Percentiles rank a stretch among this genome's conserved stretches.
Conservation (phyloP, 2,329 filamentous ascomycete genomes). For the Fusarium cyanostomum region DNA sequence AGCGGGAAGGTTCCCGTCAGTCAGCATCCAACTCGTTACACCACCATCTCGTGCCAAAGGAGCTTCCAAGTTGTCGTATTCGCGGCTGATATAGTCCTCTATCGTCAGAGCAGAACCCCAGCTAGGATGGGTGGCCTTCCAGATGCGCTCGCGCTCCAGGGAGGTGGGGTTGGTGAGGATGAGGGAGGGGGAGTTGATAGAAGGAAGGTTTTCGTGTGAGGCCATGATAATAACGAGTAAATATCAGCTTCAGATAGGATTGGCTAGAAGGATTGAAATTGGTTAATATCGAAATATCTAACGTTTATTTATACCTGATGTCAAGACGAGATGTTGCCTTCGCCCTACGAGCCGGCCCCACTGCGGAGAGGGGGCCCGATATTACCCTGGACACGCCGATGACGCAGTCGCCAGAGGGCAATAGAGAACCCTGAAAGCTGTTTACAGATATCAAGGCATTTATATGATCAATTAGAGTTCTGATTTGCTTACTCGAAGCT, state of each 20-base stretch:
- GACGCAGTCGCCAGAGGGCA: background rate
- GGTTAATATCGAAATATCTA: background rate
- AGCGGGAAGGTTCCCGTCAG: constrained; percentile 52
- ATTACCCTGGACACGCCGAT: constrained; percentile 27
- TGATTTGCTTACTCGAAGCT: too few species aligned
- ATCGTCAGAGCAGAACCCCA: constrained; percentile 68
- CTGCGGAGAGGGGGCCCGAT: constrained; percentile 12
- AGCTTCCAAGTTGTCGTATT: constrained; percentile 64
- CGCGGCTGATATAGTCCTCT: constrained; percentile 67
- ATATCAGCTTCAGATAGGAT: too few species aligned
- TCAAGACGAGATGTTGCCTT: background rate
- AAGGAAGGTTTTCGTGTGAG: constrained; percentile 34
- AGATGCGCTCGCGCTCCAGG: constrained; percentile 63
- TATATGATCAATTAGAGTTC: too few species aligned
- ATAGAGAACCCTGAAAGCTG: background rate
- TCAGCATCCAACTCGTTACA: constrained; percentile 72
- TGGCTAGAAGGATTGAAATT: background rate
- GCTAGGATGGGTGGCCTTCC: constrained; percentile 62
- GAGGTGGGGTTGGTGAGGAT: constrained; percentile 65
- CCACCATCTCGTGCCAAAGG: constrained; percentile 68
- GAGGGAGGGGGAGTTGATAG: constrained; percentile 37
- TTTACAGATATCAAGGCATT: background rate
- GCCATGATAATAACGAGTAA: constrained; percentile 22
- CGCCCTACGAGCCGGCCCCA: constrained; percentile 18
- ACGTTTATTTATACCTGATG: constrained; percentile 11